Base-by-base conservation (phyloP, 441 rosid genomes). In the Croton setiger region DNA sequence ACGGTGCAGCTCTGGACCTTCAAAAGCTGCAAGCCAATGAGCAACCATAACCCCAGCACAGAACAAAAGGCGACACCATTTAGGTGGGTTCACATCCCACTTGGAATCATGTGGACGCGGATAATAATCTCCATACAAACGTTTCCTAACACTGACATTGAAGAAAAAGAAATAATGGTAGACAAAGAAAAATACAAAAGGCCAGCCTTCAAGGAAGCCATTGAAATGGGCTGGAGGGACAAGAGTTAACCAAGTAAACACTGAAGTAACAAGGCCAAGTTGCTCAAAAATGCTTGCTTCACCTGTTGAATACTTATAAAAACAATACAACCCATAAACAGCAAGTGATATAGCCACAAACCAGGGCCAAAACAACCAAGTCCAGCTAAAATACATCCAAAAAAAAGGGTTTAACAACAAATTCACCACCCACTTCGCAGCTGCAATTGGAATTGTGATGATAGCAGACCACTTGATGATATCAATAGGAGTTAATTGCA, bases 311-410 rank as follows among this genome's bases (percentile, higher is more conserved):
- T 88, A 82, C 80, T 75, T 88, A 37, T 82, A 79, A 21, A 85
- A 82, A 78, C 91, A 83, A 79, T 81, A 84, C 0, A 82, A n/a
- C 7, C 97, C 97, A 39, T 85, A 86, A 63, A 76, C 44, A 4
- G 86, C 97, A 44, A 87, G 71, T 3, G 80, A 79, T 18, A 83
- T 21, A 60, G 93, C 96, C 71, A 82, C 81, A 60, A 77, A 75
- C 97, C 92, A 89, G 27, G 98, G 97, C 98, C 97, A 89, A 79
- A 93, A 89, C 78, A 91, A 52, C 97, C 93, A 91, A 54, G 85
- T 83, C 96, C 96, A 87, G 89, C 92, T 89, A 70, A 91, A 89
- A 80, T 91, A 88, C 90, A 87, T 81, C 94, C 94, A 91, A 75
- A 91, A 89, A 76, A 91, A 91, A 4, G 97, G 97, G 73, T 82